phyloP scores from a whole-genome alignment of 495 filamentous ascomycete genomes.

The Aspergillus campestris region DNA sequence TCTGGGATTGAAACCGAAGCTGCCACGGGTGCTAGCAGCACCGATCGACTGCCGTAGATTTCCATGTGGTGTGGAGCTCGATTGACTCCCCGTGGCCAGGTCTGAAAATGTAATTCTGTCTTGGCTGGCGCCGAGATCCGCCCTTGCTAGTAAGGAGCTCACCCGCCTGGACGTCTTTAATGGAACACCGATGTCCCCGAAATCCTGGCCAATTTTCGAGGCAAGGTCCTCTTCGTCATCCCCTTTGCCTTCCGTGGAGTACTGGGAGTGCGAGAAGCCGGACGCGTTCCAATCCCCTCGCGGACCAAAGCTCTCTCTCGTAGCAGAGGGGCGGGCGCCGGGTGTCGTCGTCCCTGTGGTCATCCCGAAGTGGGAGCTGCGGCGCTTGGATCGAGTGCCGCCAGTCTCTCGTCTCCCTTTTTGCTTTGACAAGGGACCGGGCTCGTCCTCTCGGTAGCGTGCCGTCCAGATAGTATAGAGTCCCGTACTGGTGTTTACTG shows the following conservation, averaged over 20 bases:
- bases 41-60: conserved; percentile 67
- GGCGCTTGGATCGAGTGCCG: conserved; percentile 54
- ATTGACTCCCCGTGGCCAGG: conserved; percentile 46
- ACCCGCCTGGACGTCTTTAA: conserved; percentile 75
- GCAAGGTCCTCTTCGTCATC: conserved; percentile 51
- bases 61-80: conserved; percentile 37
- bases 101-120: conserved; percentile 69
- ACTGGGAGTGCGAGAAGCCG: conserved; percentile 31
- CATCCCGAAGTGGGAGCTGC: conserved; percentile 81
- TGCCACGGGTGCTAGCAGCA: conserved; percentile 52
- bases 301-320: conserved; percentile 51
- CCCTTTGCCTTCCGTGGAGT: conserved; percentile 21
- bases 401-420: conserved; percentile 40
- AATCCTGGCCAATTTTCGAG: conserved; percentile 71
- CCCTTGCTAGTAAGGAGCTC: conserved; percentile 85
- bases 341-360: conserved; percentile 77
- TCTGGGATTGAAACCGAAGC: conserved; percentile 44
- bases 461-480: conserved; percentile 75
- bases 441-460: conserved; percentile 52
- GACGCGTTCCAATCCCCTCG: conserved; percentile 28
- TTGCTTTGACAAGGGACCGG: conserved; percentile 41
- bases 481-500: conserved; percentile 62
- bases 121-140: conserved; percentile 72
- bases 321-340: conserved; percentile 37
- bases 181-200: conserved; percentile 55